Evolutionary conservation across 2,329 filamentous ascomycete species (phyloP).

Genomic region (Endoconidiophora polonica): DNA sequence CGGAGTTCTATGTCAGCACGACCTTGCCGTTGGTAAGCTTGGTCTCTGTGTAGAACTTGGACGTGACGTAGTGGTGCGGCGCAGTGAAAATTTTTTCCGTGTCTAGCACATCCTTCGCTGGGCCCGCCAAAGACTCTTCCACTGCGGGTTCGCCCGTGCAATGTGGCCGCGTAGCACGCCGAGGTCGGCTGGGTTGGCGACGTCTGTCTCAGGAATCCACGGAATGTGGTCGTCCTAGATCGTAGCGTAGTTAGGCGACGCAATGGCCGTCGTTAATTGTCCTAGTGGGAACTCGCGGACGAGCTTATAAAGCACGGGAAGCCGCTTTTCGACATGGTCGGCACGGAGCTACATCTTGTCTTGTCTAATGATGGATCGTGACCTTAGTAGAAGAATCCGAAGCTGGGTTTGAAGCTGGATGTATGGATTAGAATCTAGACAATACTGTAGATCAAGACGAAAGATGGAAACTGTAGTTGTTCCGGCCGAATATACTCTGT

Average conservation of each 20-base stretch:
- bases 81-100: slow-evolving; percentile 48
- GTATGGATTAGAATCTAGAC: no score
- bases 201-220: slow-evolving; percentile 37
- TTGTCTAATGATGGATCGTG: background rate
- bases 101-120: slow-evolving; percentile 20
- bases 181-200: slow-evolving; percentile 24
- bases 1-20: slow-evolving; percentile 56
- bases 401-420: no score
- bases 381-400: background rate
- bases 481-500: no score
- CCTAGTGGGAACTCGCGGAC: slow-evolving; percentile 45
- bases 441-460: no score
- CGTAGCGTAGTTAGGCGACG: slow-evolving; percentile 29
- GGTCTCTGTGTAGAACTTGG: slow-evolving; percentile 50
- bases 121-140: slow-evolving; percentile 28
- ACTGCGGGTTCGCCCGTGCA: slow-evolving; percentile 45
- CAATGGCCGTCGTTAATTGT: slow-evolving; percentile 44
- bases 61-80: slow-evolving; percentile 47
- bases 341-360: slow-evolving; percentile 39
- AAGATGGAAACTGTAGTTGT: no score
- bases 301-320: slow-evolving; percentile 34
- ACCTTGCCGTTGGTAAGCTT: slow-evolving; percentile 49
- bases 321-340: slow-evolving; percentile 33
- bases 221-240: slow-evolving; percentile 46
- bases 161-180: slow-evolving; percentile 42